Evolutionary conservation across 2,329 filamentous ascomycete species (phyloP), one percentile per base, ranked within the genome.

Genomic region (Chaetomium olivaceum): DNA sequence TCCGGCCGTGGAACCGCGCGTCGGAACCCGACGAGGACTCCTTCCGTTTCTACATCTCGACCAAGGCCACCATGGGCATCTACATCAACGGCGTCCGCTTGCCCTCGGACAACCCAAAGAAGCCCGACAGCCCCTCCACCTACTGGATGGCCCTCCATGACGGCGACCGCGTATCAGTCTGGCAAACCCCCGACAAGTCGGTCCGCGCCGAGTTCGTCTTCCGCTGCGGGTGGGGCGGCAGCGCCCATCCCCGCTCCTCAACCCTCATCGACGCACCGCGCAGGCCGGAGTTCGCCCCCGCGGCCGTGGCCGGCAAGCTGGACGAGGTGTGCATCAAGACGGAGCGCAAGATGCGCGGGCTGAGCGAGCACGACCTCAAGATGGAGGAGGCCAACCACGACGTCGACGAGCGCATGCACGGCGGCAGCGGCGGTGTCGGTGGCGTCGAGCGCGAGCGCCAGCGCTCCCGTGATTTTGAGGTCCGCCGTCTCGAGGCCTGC

Each of bases 151-250:
- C 87, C 63, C 77, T 97, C 16, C 86, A 92, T 74, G 87, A 90
- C 39, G 92, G 91, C 1, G 94, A 97, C 74, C 81, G 87, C 27
- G 85, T 97, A 57, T 86, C 87, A 2, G 85, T 96, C 7, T 96
- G 88, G 83, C 81, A 86, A 52, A 77, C 80, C 14, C 75, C 78
- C 5, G 77, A 80, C 52, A 72, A 73, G 55, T 75, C 74, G 43
- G 77, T 79, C 4, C 82, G 51, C 62, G 69, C 70, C 12, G 71
- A 79, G 63, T 75, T 87, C 11, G 72, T 75, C 11, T 87, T 88
- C 71, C 79, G 79, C 50, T 87, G 85, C 74, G 79, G 77, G 62
- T 87, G 85, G 81, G 85, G 85, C 61, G 84, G 81, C 16, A 87
- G 86, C 5, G 79, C 83, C 5, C 73, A 71, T 54, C 69, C 76